Percentiles rank a stretch among this genome's conserved stretches.
These are phyloP conservation scores for Tirmania nivea DNA, from an alignment of 495 filamentous ascomycete species.

Conservation along the genomic window DNA sequence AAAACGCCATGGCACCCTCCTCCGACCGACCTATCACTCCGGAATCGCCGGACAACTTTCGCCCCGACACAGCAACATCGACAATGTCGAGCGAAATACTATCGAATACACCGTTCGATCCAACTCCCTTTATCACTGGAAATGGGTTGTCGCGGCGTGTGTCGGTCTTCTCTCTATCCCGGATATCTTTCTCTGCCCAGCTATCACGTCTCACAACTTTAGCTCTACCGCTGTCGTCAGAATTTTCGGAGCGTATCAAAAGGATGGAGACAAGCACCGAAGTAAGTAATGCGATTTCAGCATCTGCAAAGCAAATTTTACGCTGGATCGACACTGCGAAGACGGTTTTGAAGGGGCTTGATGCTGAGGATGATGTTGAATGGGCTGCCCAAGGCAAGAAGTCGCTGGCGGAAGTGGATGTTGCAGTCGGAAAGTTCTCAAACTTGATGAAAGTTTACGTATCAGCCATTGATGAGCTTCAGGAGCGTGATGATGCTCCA, in stretches of 20 bases:
- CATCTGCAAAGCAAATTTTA: conserved; percentile 71
- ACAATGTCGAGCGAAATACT: too few relatives aligned
- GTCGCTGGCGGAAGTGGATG: conserved; percentile 60
- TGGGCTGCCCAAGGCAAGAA: conserved; percentile 89
- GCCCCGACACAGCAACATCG: too few relatives aligned
- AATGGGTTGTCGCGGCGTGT: conserved; percentile 29
- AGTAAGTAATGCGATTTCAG: conserved; percentile 53
- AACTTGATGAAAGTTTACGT: conserved; percentile 76
- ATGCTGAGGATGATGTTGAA: conserved; percentile 88
- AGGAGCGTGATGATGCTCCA: conserved; percentile 54
- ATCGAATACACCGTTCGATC: too few relatives aligned
- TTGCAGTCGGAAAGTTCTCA: conserved; percentile 66
- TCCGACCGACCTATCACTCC: too few relatives aligned
- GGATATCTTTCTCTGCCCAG: conserved; percentile 76
- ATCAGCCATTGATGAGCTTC: conserved; percentile 68
- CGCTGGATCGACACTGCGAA: conserved; percentile 80
- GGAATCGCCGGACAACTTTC: too few relatives aligned
- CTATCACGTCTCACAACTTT: conserved; percentile 70
- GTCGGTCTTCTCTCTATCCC: conserved; percentile 73
- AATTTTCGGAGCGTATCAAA: conserved; percentile 57
- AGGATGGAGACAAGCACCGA: conserved; percentile 59
- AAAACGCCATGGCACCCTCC: too few relatives aligned
- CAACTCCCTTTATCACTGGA: too few relatives aligned
- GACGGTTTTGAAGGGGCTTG: conserved; percentile 61
- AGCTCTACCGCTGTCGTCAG: conserved; percentile 58